Evolutionary conservation across 2,329 filamentous ascomycete species (phyloP).

Genomic region (Cladosporium austrohemisphaericum): DNA sequence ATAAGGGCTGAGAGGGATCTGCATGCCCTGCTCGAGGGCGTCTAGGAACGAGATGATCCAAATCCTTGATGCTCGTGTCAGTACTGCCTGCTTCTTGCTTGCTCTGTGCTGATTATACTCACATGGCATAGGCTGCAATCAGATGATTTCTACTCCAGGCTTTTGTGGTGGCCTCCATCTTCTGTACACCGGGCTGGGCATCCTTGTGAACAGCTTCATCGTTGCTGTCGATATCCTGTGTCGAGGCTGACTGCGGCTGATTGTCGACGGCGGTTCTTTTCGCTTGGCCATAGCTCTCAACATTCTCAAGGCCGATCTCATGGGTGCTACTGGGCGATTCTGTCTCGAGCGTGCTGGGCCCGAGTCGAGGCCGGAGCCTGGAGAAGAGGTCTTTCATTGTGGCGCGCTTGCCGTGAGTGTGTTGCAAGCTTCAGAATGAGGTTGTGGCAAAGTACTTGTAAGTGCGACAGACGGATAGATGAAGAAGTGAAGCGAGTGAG

Average conservation of each 20-base stretch:
- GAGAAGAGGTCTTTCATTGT: conserved; percentile 1
- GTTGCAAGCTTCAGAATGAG: neutral
- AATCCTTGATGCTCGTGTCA: conserved; percentile 27
- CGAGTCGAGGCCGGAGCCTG: neutral
- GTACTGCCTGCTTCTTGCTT: conserved; percentile 23
- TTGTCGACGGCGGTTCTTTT: neutral
- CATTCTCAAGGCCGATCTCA: too few relatives aligned
- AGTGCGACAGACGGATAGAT: neutral
- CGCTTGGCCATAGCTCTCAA: too few relatives aligned
- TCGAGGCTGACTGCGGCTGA: neutral
- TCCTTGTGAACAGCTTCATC: conserved; percentile 6
- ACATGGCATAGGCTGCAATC: conserved; percentile 25
- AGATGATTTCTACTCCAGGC: conserved; percentile 15
- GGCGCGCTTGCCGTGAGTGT: too few relatives aligned
- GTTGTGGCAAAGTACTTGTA: too few relatives aligned
- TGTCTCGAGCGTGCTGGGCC: neutral
- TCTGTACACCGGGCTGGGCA: conserved; percentile 16
- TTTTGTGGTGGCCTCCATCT: conserved; percentile 14
- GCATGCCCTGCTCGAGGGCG: conserved; percentile 32
- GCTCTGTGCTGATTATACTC: conserved; percentile 26
- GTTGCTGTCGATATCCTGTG: conserved; percentile 1
- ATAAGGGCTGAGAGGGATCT: conserved; percentile 25
- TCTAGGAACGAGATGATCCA: conserved; percentile 37
- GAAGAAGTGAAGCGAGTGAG: neutral
- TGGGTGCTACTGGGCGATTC: neutral